Conservation (phyloP, 495 filamentous ascomycete species). For the Hyaloscypha finlandica region DNA sequence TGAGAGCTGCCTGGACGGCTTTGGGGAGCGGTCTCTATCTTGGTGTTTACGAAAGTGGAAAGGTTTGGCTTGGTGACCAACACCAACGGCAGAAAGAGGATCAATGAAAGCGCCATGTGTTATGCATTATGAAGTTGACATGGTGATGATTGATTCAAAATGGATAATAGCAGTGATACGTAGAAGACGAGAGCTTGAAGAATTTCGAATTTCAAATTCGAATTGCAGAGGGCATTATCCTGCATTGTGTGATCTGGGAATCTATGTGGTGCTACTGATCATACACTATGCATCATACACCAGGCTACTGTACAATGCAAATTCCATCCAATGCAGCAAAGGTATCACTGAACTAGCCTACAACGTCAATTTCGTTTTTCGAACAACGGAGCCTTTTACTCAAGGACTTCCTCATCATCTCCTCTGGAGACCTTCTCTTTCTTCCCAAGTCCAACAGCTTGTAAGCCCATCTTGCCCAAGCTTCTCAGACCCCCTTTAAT, state of each 20-base stretch:
- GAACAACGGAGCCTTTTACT: conserved; percentile 12
- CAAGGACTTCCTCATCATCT: conserved; percentile 16
- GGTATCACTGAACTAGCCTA: conserved; percentile 19
- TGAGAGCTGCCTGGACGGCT: conserved; percentile 80
- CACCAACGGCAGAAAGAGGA: not conserved
- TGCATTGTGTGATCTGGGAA: conserved; percentile 7
- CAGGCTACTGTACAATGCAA: not conserved
- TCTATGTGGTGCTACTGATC: not conserved
- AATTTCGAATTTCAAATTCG: not conserved
- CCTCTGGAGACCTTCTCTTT: conserved; percentile 12
- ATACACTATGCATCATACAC: not conserved
- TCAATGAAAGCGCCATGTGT: too few relatives aligned
- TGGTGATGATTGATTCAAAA: too few relatives aligned
- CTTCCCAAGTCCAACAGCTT: conserved; percentile 20
- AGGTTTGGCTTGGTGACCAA: conserved; percentile 59
- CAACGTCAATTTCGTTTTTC: conserved; percentile 9
- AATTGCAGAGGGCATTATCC: conserved; percentile 24
- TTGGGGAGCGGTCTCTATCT: conserved; percentile 82
- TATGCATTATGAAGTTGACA: too few relatives aligned
- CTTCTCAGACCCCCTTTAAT: conserved; percentile 47
- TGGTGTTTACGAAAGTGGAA: conserved; percentile 79
- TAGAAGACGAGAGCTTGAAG: too few relatives aligned
- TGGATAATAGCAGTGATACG: too few relatives aligned
- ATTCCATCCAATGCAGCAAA: conserved; percentile 14
- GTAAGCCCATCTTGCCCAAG: conserved; percentile 20